Percentiles rank a stretch among this genome's conserved stretches.
Conservation (phyloP, 495 filamentous ascomycete genomes). For the Astrocystis sublimbata region DNA sequence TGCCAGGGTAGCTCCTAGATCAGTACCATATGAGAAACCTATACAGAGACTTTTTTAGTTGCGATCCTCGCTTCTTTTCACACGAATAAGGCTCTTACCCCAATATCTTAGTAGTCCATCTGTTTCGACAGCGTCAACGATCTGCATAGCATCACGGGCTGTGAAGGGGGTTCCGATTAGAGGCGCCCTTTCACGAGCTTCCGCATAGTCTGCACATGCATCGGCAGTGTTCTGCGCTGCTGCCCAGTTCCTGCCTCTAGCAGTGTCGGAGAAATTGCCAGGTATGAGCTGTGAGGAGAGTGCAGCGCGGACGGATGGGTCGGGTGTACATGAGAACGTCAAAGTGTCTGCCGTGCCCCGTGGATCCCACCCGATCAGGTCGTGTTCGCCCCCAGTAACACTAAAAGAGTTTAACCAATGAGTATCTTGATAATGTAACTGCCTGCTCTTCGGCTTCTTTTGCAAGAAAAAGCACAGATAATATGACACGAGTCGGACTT, state of each 20-base stretch:
- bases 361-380: slow-evolving; percentile 43
- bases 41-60: neutral
- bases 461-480: too few species aligned
- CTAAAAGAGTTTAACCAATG: slow-evolving; percentile 10
- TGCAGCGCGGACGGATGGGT: neutral
- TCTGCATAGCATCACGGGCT: slow-evolving; percentile 45
- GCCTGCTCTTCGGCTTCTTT: too few species aligned
- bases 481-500: too few species aligned
- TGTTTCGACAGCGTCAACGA: slow-evolving; percentile 44
- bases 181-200: slow-evolving; percentile 24
- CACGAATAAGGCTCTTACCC: slow-evolving; percentile 33
- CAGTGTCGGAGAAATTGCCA: slow-evolving; percentile 25
- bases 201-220: slow-evolving; percentile 16
- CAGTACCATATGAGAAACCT: slow-evolving; percentile 49
- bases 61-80: neutral
- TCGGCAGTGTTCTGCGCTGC: slow-evolving; percentile 15
- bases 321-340: slow-evolving; percentile 31
- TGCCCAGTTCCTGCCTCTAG: slow-evolving; percentile 28
- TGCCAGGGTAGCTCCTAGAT: slow-evolving; percentile 41
- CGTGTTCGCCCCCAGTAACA: slow-evolving; percentile 36
- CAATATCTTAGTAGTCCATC: slow-evolving; percentile 49
- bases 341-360: slow-evolving; percentile 42
- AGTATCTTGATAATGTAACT: too few species aligned
- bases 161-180: slow-evolving; percentile 43
- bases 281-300: neutral